Evolutionary conservation across 495 filamentous ascomycete species (phyloP), one percentile per base, ranked within the genome.

Genomic region (Cercophora sp.): DNA sequence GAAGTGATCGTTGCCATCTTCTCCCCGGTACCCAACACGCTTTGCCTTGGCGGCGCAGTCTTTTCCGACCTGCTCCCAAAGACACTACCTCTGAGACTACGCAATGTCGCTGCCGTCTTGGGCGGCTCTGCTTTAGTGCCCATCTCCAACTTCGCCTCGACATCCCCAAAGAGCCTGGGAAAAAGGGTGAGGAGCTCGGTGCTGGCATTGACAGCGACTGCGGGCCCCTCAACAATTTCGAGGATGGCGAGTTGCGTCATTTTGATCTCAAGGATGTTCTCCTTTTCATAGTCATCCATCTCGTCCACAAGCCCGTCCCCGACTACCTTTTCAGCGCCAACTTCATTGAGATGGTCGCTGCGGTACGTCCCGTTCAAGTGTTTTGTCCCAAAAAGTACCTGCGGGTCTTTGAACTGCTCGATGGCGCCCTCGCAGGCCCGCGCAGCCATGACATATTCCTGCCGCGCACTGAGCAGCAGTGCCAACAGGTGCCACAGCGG

Each of bases 241-340:
- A 90, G 62, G 31, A 98, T 80, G 3, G 88, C 79, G 52, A 98
- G 75, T 58, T 96, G 89, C 6, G 91, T 96, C 82, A 98, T 96
- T 62, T 92, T 94, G 25, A 96, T 79, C 66, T 96, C 87, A 19
- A 98, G 66, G 22, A 96, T 85, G 16, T 79, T 76, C 60, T 88
- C 86, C 59, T 87, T 92, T 61, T 96, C 90, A 31, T 82, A 81
- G 50, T 79, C 77, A 43, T 85, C 82, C 76, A 96, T 83, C 49
- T 84, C 81, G 52, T 87, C 83, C 8, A 91, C 80, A 18, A 87
- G 59, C 5, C 81, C 82, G 39, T 68, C 39, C 48, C 64, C 64
- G 34, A 46, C 22, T n/a, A 51, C 23, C 43, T 67, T 71, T 42
- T 75, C 70, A 29, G 67, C 57, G 45, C 65, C 72, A 3, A 57